Conservation (phyloP, 2,329 filamentous ascomycete species). For the Macrophomina tecta region DNA sequence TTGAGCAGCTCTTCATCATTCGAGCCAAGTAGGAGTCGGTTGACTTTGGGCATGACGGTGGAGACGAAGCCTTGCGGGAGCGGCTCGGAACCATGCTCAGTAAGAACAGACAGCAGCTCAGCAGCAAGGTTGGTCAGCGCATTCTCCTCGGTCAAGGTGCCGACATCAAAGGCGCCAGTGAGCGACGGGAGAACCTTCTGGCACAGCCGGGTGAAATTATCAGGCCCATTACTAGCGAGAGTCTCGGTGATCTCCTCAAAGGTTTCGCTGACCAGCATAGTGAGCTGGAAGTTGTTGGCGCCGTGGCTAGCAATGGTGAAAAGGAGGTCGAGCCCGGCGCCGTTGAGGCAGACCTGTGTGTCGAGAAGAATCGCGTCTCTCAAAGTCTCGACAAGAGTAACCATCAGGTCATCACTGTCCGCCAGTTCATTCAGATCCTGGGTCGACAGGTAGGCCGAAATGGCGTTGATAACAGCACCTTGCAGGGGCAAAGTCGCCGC, state of each 20-base stretch:
- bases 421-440: conserved; percentile 84
- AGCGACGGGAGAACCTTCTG: conserved; percentile 85
- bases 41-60: conserved; percentile 85
- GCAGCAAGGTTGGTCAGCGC: conserved; percentile 85
- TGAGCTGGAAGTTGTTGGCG: conserved; percentile 88
- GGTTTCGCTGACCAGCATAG: conserved; percentile 83
- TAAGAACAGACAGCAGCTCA: conserved; percentile 80
- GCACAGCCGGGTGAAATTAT: conserved; percentile 79
- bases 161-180: conserved; percentile 87
- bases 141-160: conserved; percentile 82
- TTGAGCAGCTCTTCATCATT: conserved; percentile 88
- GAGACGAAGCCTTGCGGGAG: conserved; percentile 86
- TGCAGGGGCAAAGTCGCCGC: conserved; percentile 64
- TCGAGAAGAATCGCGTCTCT: conserved; percentile 83
- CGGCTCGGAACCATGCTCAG: conserved; percentile 82
- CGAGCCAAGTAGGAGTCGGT: conserved; percentile 79
- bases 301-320: conserved; percentile 90
- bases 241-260: conserved; percentile 85
- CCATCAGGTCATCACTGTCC: conserved; percentile 89
- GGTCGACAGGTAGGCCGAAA: conserved; percentile 75
- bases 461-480: conserved; percentile 62
- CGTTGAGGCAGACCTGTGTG: conserved; percentile 73
- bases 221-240: conserved; percentile 67
- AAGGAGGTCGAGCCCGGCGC: conserved; percentile 79
- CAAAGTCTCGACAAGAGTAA: conserved; percentile 86